Percentiles rank a stretch among this genome's conserved stretches.
phyloP scores from a whole-genome alignment of 345 rosid species.

The Populus davidiana region DNA sequence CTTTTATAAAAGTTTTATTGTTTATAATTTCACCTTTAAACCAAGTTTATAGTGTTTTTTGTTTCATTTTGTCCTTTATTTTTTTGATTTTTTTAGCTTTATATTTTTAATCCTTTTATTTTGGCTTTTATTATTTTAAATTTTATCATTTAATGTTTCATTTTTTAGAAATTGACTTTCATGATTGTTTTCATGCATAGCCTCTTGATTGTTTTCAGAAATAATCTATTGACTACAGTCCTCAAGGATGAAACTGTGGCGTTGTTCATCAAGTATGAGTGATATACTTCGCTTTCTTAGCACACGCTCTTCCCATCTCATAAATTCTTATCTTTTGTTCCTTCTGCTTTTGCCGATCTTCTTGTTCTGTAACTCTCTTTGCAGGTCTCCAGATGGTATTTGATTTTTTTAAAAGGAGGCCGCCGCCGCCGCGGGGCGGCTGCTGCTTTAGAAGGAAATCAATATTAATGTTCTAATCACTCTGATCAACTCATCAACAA shows the following conservation, averaged over 20 bases:
- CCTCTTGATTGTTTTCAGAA: background rate
- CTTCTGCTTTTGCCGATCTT: background rate
- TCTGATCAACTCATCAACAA: background rate
- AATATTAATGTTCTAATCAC: background rate
- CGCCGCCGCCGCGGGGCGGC: no score
- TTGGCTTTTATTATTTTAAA: no score
- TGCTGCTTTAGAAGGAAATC: background rate
- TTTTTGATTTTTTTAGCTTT: background rate
- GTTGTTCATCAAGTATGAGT: background rate
- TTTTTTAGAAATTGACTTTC: rapidly evolving
- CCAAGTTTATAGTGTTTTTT: no score
- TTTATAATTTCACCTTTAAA: background rate
- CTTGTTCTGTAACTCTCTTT: background rate
- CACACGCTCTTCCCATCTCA: background rate
- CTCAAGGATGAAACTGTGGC: background rate
- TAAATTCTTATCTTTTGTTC: background rate
- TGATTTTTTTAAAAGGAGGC: background rate
- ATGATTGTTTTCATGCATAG: no score
- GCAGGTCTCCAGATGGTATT: background rate
- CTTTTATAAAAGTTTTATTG: no score
- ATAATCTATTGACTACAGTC: no score
- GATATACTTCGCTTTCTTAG: background rate
- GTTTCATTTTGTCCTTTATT: background rate
- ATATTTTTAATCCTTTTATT: no score
- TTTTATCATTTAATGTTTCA: no score